Percentiles rank a stretch among this genome's conserved stretches.
Evolutionary conservation across 2,329 filamentous ascomycete genomes (phyloP).

Genomic region (Lecanosticta acicola): DNA sequence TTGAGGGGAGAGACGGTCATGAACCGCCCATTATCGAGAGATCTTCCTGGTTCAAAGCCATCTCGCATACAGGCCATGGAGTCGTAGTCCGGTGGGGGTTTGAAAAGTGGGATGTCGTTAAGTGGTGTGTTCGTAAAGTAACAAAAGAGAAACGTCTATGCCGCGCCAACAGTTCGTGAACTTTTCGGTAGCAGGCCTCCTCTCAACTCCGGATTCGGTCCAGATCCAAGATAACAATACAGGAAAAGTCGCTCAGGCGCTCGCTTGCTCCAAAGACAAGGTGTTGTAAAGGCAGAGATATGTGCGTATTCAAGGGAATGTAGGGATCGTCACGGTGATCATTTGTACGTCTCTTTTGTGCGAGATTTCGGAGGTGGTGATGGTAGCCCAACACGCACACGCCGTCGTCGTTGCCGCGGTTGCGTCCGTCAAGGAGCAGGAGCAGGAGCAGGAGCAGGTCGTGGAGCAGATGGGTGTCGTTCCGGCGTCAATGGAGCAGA

Average conservation of each 20-base stretch:
- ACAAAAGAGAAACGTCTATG: constrained; percentile 14
- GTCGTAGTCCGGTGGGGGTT: constrained; percentile 12
- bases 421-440: constrained; percentile 25
- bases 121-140: constrained; percentile 14
- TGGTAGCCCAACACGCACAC: constrained; percentile 7
- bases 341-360: constrained; percentile 21
- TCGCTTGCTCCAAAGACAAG: constrained; percentile 20
- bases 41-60: constrained; percentile 69
- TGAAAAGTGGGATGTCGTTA: neutral
- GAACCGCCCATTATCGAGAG: constrained; percentile 78
- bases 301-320: constrained; percentile 29
- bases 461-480: constrained; percentile 11
- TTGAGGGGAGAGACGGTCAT: constrained; percentile 90
- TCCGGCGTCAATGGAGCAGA: constrained; percentile 11
- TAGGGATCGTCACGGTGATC: constrained; percentile 26
- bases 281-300: constrained; percentile 9
- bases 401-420: constrained; percentile 9
- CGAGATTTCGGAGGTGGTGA: constrained; percentile 5
- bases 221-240: constrained; percentile 21
- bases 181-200: constrained; percentile 13
- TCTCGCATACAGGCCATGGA: constrained; percentile 81
- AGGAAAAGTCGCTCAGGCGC: constrained; percentile 19
- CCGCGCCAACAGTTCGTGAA: constrained; percentile 20
- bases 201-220: constrained; percentile 16
- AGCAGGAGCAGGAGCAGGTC: constrained; percentile 2